Evolutionary conservation across 352 stramenopile species (phyloP).

Genomic region (Pythium myriotylum): DNA sequence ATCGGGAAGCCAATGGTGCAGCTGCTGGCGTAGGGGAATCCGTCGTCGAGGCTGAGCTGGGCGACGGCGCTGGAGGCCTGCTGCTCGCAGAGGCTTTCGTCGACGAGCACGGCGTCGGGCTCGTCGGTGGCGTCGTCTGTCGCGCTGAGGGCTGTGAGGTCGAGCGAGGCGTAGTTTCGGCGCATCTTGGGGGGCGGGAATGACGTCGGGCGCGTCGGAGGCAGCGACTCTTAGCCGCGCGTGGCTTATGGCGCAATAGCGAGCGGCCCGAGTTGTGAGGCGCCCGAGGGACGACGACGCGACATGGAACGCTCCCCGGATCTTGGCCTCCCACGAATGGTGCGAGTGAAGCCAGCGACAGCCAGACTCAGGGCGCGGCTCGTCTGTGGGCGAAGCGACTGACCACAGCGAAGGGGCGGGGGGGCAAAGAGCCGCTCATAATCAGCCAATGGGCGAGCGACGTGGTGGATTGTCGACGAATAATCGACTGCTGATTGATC

Average conservation of each 20-base stretch:
- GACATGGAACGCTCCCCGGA: conserved; percentile 22
- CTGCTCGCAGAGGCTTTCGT: neutral
- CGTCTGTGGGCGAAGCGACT: conserved; percentile 2
- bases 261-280: neutral
- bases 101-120: conserved; percentile 5
- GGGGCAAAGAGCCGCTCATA: neutral
- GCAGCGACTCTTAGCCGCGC: neutral
- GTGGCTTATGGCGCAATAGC: too few relatives aligned
- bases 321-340: conserved; percentile 7
- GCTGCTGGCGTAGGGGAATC: neutral
- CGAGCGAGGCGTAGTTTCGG: conserved; percentile 30
- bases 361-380: neutral
- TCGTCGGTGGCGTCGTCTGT: conserved; percentile 1
- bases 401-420: conserved; percentile 10
- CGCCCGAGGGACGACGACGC: conserved; percentile 11
- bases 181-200: conserved; percentile 15
- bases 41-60: conserved; percentile 25
- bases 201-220: conserved; percentile 9
- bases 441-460: conserved; percentile 12
- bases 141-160: conserved; percentile 21
- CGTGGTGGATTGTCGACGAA: conserved; percentile 20
- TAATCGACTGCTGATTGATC: conserved; percentile 5
- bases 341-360: neutral
- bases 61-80: conserved; percentile 9
- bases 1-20: conserved; percentile 21